phyloP scores from a whole-genome alignment of 768 basidiomycete genomes.

The Paxillus involutus region DNA sequence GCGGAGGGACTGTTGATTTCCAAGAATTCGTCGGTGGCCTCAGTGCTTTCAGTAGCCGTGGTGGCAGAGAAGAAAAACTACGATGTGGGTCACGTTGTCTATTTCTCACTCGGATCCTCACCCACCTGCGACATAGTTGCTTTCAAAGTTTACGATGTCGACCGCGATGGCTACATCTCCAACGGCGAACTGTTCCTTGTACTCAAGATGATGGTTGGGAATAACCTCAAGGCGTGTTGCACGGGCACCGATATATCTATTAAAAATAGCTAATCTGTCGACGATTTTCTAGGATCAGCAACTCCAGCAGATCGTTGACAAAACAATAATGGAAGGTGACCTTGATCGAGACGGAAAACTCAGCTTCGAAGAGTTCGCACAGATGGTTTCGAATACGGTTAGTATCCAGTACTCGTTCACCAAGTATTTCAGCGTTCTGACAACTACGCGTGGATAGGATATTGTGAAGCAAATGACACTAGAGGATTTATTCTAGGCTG shows the following conservation, averaged over 20 bases:
- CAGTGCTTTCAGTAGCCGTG: conserved; percentile 96
- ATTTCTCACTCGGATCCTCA: not conserved
- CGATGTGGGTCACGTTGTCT: conserved; percentile 61
- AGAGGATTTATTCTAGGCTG: conserved; percentile 78
- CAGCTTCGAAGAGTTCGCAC: conserved; percentile 94
- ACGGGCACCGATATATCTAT: not conserved
- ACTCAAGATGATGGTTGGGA: conserved; percentile 99
- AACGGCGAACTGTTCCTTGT: conserved; percentile 99
- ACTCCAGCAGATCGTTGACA: conserved; percentile 98
- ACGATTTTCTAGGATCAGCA: conserved; percentile 77
- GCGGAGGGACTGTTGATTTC: conserved; percentile 98
- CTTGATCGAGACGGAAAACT: conserved; percentile 97
- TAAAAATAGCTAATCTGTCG: not conserved
- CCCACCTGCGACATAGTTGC: conserved; percentile 62
- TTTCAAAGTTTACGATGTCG: conserved; percentile 99
- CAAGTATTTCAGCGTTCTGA: conserved; percentile 9
- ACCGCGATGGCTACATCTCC: conserved; percentile 95
- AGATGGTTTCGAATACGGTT: conserved; percentile 96
- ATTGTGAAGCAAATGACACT: conserved; percentile 99
- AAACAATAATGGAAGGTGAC: conserved; percentile 99
- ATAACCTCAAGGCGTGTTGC: conserved; percentile 83
- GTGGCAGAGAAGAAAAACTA: conserved; percentile 95
- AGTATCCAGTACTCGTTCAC: conserved; percentile 20
- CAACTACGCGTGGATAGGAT: conserved; percentile 52
- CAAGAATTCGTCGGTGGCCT: conserved; percentile 98